These are phyloP conservation scores for Calophaca sinica DNA, from an alignment of 306 rosid species.

Conservation along the genomic window DNA sequence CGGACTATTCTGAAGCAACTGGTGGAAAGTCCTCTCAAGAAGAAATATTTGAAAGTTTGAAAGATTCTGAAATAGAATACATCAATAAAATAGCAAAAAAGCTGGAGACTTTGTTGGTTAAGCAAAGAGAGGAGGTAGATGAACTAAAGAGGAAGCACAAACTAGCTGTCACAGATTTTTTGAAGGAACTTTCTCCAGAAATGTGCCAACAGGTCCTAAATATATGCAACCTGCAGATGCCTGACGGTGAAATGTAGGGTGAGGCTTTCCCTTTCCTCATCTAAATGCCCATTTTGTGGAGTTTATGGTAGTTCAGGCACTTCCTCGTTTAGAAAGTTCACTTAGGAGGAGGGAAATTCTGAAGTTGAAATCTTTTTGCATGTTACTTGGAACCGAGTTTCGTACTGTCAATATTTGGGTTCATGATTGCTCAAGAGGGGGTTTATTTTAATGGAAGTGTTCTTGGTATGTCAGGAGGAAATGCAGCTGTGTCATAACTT, in stretches of 20 bases:
- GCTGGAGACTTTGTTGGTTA: conserved; percentile 60
- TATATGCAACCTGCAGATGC: conserved; percentile 54
- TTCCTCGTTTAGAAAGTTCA: conserved; percentile 9
- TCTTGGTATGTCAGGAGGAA: conserved; percentile 34
- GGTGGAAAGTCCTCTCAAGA: conserved; percentile 43
- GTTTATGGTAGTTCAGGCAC: conserved; percentile 12
- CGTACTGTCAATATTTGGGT: conserved; percentile 28
- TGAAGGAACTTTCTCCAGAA: conserved; percentile 62
- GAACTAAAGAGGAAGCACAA: conserved; percentile 74
- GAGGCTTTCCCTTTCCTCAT: conserved; percentile 37
- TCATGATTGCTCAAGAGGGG: conserved; percentile 35
- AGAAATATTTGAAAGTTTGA: conserved; percentile 29
- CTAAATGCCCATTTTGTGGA: conserved; percentile 4
- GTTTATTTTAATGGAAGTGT: conserved; percentile 21
- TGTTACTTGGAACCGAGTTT: conserved; percentile 36
- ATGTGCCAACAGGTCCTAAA: conserved; percentile 58
- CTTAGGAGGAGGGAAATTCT: conserved; percentile 24
- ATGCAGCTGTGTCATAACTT: conserved; percentile 29
- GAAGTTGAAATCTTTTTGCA: conserved; percentile 32
- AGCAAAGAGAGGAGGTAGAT: conserved; percentile 66
- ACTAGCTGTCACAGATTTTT: conserved; percentile 58
- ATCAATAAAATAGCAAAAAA: conserved; percentile 47
- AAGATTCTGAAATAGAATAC: conserved; percentile 48
- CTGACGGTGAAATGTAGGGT: conserved; percentile 41
- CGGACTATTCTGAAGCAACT: conserved; percentile 38